A percentile compares a stretch with the other conserved stretches of the same genome.
Evolutionary conservation across 1,139 yeast genomes (phyloP).

Genomic region (Geotrichum macrosporum): DNA sequence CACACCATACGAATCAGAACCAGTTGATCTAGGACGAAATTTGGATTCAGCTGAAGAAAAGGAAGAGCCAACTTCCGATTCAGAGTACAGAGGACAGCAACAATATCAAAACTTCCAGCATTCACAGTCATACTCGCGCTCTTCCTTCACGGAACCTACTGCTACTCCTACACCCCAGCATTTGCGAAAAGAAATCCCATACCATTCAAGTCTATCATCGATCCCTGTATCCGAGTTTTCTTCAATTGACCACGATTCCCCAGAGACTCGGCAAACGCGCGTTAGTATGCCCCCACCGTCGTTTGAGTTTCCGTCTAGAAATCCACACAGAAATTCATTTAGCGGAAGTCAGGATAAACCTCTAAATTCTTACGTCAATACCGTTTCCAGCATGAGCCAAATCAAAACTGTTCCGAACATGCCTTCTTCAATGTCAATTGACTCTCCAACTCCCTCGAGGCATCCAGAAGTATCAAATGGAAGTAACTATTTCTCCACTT

Average conservation of each 20-base stretch:
- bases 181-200: slow-evolving; percentile 9
- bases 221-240: slow-evolving; percentile 8
- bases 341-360: neutral
- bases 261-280: neutral
- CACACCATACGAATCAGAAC: slow-evolving; percentile 11
- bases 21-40: neutral
- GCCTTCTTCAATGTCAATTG: slow-evolving; percentile 11
- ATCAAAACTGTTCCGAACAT: slow-evolving; percentile 14
- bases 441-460: slow-evolving; percentile 12
- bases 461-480: slow-evolving; percentile 9
- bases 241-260: neutral
- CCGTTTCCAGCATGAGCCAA: slow-evolving; percentile 15
- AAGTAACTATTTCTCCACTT: slow-evolving; percentile 1
- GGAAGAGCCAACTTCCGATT: neutral
- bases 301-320: slow-evolving; percentile 3
- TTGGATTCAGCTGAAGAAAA: neutral
- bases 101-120: neutral
- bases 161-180: slow-evolving; percentile 9
- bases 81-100: neutral
- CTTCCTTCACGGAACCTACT: slow-evolving; percentile 1
- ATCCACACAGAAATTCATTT: neutral
- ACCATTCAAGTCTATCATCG: slow-evolving; percentile 8
- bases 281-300: slow-evolving; percentile 1
- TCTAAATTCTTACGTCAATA: slow-evolving; percentile 1
- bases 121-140: neutral